These are phyloP conservation scores for Bipolaris sorokiniana DNA, from an alignment of 2,329 filamentous ascomycete genomes.

Conservation along the genomic window DNA sequence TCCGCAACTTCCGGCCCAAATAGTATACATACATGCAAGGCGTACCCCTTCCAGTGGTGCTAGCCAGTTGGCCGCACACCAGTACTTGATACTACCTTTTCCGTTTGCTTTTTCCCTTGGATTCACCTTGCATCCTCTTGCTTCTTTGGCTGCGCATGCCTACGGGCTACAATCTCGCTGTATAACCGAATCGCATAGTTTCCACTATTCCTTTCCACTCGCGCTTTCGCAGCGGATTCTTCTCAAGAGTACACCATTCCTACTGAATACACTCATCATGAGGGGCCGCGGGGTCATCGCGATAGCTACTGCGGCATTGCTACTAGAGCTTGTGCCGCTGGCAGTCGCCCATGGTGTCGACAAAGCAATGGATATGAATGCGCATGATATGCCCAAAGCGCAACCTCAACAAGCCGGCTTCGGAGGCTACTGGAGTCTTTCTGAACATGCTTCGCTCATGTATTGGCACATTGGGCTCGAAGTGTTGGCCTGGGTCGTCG, in stretches of 20 bases:
- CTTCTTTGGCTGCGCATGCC: slow-evolving; percentile 6
- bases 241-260: slow-evolving; percentile 1
- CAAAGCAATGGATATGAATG: slow-evolving; percentile 36
- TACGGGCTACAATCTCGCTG: slow-evolving; percentile 1
- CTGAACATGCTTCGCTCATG: slow-evolving; percentile 63
- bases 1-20: slow-evolving; percentile 37
- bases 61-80: slow-evolving; percentile 9
- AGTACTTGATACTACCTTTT: slow-evolving; percentile 9
- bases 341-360: slow-evolving; percentile 52
- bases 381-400: slow-evolving; percentile 28
- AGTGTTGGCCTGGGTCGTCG: slow-evolving; percentile 72
- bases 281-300: slow-evolving; percentile 25
- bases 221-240: background rate
- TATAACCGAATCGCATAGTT: background rate
- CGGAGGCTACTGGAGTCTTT: slow-evolving; percentile 65
- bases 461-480: slow-evolving; percentile 74
- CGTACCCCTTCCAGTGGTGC: background rate
- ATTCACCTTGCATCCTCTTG: slow-evolving; percentile 7
- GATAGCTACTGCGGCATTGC: slow-evolving; percentile 46
- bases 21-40: slow-evolving; percentile 25
- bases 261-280: slow-evolving; percentile 36
- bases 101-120: slow-evolving; percentile 15
- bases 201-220: background rate
- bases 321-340: slow-evolving; percentile 50
- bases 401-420: slow-evolving; percentile 22